Conservation (phyloP, 2,329 filamentous ascomycete genomes). For the Scytalidium lignicola region DNA sequence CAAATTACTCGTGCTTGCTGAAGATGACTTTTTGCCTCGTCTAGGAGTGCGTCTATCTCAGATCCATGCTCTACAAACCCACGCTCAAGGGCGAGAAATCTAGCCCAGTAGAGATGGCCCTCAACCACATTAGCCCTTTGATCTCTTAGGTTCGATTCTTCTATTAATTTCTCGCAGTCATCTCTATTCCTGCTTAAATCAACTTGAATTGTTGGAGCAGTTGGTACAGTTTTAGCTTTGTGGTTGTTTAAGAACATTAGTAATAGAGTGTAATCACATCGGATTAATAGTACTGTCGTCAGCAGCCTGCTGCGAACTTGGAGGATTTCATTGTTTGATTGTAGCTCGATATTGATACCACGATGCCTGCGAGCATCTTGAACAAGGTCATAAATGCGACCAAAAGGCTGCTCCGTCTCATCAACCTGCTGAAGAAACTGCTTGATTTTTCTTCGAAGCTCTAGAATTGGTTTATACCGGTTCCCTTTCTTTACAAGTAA, state of each 20-base stretch:
- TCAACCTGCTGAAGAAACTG: slow-evolving; percentile 28
- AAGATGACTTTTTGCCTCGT: slow-evolving; percentile 12
- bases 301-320: slow-evolving; percentile 29
- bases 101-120: slow-evolving; percentile 19
- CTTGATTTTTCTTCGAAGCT: slow-evolving; percentile 25
- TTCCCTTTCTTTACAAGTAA: slow-evolving; percentile 17
- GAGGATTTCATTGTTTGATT: slow-evolving; percentile 26
- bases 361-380: slow-evolving; percentile 26
- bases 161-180: slow-evolving; percentile 19
- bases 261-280: slow-evolving; percentile 21
- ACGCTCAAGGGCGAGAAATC: slow-evolving; percentile 18
- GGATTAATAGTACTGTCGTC: slow-evolving; percentile 18
- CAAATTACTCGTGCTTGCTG: slow-evolving; percentile 15
- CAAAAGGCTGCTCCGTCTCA: slow-evolving; percentile 34
- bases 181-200: slow-evolving; percentile 18
- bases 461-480: slow-evolving; percentile 20
- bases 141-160: slow-evolving; percentile 13
- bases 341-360: slow-evolving; percentile 17
- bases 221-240: slow-evolving; percentile 8
- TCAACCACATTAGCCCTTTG: slow-evolving; percentile 15
- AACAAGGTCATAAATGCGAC: slow-evolving; percentile 30
- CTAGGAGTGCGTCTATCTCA: slow-evolving; percentile 14
- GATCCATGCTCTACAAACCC: slow-evolving; percentile 12
- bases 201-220: slow-evolving; percentile 8
- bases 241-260: slow-evolving; percentile 14